A percentile compares a stretch with the other conserved stretches of the same genome.
Conservation (phyloP, 495 filamentous ascomycete species). For the Daldinia decipiens region DNA sequence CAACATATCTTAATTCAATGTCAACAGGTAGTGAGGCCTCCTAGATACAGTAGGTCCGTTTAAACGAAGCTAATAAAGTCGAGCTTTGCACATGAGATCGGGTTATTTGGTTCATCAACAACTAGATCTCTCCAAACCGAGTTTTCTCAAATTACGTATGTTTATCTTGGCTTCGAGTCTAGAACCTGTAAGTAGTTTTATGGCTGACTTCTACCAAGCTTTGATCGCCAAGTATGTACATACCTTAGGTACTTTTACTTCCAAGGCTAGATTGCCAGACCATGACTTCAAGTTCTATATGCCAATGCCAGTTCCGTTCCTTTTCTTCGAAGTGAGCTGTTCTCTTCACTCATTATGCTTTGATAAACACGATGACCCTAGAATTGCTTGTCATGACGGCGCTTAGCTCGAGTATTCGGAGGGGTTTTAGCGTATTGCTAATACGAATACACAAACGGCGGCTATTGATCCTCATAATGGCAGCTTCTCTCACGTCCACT, state of each 20-base stretch:
- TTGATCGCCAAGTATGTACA: background rate
- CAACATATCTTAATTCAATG: background rate
- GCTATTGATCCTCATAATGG: constrained; percentile 7
- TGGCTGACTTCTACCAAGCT: background rate
- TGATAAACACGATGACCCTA: background rate
- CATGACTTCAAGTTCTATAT: background rate
- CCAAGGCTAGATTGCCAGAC: background rate
- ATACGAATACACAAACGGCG: background rate
- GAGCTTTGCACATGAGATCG: background rate
- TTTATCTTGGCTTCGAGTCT: constrained; percentile 2
- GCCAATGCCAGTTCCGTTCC: background rate
- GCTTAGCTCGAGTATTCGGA: background rate
- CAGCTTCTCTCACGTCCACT: constrained; percentile 20
- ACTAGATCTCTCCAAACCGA: background rate
- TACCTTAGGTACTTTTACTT: background rate
- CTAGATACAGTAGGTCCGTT: background rate
- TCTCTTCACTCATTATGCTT: background rate
- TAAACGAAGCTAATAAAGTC: background rate
- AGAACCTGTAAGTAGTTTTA: background rate
- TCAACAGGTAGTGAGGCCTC: background rate
- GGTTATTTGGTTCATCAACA: background rate
- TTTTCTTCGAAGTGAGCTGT: background rate
- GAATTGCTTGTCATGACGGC: background rate
- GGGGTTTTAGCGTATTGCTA: constrained; percentile 4
- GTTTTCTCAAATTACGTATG: background rate